Evolutionary conservation across 768 basidiomycete species (phyloP), one percentile per base, ranked within the genome.

Genomic region (Termitomyces sp.): DNA sequence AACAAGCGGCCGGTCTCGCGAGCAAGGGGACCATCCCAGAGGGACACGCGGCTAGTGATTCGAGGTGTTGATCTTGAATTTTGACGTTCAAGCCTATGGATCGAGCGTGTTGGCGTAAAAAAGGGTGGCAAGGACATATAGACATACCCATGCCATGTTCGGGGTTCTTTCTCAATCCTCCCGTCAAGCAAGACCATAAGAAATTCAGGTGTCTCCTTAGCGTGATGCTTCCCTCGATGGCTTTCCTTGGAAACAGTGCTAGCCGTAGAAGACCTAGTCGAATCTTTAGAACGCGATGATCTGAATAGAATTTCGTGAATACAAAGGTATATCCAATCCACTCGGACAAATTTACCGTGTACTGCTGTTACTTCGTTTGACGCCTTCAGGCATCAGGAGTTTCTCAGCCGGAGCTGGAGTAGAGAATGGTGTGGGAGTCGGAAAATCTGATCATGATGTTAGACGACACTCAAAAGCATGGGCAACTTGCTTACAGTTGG

Each of bases 121-220:
- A 59, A 44, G n/a, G 38, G 18, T 4, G 6, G 22, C 18, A 44
- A 44, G 4, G 39, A 6, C 11, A 35, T 56, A 49, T 12, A 55
- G 12, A 69, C 76, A 46, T 65, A 81, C 79, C 78, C 78, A 66
- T 81, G 79, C 79, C 79, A 81, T 22, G 78, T 74, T 46, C 69
- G 64, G 22, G 62, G 59, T 53, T 74, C 72, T 36, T 69, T 71
- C 45, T 75, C 74, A 2, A 73, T 65, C 51, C 65, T 70, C 49
- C 75, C 74, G 45, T 78, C 77, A 52, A 80, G 66, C 39, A 79
- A 63, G n/a, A 78, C 73, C 44, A 80, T 73, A 16, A 77, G 62
- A 63, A 78, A 77, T 59, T 77, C 71, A 3, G 67, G 66, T 36
- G 20, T 69, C 53, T 64, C 66, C 60, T 56, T 65, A 12, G 58